Conservation (phyloP, 148 eudicot genomes). For the Agrostemma githago region DNA sequence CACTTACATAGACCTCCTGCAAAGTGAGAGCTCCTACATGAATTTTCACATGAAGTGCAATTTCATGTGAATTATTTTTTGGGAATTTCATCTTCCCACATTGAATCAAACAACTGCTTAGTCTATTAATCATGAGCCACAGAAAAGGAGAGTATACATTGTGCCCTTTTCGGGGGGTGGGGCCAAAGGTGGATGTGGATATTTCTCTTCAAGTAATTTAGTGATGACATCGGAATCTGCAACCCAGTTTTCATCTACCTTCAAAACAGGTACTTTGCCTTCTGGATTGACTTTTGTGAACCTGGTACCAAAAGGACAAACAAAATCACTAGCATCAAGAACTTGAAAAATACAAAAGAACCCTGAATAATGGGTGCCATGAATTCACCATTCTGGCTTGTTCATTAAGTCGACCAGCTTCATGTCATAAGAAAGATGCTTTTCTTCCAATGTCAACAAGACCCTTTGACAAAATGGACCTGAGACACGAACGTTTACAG, state of each 20-base stretch:
- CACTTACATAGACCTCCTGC: no score
- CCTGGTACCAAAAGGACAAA: slow-evolving; percentile 33
- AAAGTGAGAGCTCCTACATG: no score
- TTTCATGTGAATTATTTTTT: no score
- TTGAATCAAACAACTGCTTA: neutral
- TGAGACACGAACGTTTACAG: slow-evolving; percentile 23
- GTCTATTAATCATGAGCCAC: neutral
- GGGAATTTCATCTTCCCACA: no score
- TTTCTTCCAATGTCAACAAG: slow-evolving; percentile 83
- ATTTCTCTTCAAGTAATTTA: slow-evolving; percentile 67
- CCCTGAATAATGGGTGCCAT: neutral
- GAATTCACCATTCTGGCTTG: slow-evolving; percentile 76
- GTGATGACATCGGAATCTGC: slow-evolving; percentile 91
- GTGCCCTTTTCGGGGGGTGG: slow-evolving; percentile 83
- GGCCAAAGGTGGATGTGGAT: slow-evolving; percentile 69
- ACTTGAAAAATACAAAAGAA: neutral
- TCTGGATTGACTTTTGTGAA: slow-evolving; percentile 72
- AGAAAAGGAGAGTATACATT: slow-evolving; percentile 39
- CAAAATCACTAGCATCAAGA: neutral
- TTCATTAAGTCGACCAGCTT: slow-evolving; percentile 66
- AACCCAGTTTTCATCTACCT: slow-evolving; percentile 86
- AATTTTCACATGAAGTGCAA: no score
- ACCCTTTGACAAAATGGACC: slow-evolving; percentile 92
- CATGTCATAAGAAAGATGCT: slow-evolving; percentile 75
- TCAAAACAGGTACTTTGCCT: slow-evolving; percentile 85